Percentiles rank a stretch among this genome's conserved stretches.
Evolutionary conservation across 495 filamentous ascomycete genomes (phyloP).

Genomic region (Xylaria acuta): DNA sequence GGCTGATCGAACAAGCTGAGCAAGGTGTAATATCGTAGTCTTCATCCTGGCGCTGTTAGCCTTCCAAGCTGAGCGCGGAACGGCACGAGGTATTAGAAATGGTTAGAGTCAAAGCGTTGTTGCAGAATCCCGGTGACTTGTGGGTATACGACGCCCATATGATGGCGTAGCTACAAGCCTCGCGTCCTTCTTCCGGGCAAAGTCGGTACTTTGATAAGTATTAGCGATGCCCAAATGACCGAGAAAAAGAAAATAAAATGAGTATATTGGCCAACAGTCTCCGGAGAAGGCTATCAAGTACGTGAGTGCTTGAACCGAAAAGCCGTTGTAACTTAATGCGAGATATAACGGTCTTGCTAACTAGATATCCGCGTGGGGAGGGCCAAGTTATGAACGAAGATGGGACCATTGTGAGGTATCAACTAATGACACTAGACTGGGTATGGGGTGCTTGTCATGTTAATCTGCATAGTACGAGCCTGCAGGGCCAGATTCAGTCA

Average conservation of each 20-base stretch:
- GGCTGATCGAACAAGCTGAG: slow-evolving; percentile 25
- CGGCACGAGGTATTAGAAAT: background rate
- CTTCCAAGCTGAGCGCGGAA: background rate
- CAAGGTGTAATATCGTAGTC: slow-evolving; percentile 29
- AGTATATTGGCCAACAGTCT: background rate
- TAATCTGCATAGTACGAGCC: background rate
- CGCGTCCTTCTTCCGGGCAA: background rate
- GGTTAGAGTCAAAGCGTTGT: slow-evolving; percentile 21
- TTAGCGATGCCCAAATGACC: background rate
- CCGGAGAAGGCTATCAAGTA: background rate
- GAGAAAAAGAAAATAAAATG: background rate
- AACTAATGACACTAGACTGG: slow-evolving; percentile 5
- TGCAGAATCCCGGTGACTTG: slow-evolving; percentile 13
- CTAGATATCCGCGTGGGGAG: slow-evolving; percentile 11
- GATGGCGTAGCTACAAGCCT: background rate
- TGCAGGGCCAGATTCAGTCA: background rate
- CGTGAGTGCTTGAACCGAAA: background rate
- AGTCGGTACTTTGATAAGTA: background rate
- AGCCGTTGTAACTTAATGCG: background rate
- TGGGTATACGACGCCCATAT: slow-evolving; percentile 9
- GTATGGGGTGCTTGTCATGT: slow-evolving; percentile 4
- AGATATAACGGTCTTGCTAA: background rate
- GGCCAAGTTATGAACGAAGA: slow-evolving; percentile 18
- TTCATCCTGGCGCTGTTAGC: slow-evolving; percentile 28
- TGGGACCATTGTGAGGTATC: background rate